Evolutionary conservation across 176 grass and related monocot species (phyloP).

Genomic region (Dendrocalamus sinicus): DNA sequence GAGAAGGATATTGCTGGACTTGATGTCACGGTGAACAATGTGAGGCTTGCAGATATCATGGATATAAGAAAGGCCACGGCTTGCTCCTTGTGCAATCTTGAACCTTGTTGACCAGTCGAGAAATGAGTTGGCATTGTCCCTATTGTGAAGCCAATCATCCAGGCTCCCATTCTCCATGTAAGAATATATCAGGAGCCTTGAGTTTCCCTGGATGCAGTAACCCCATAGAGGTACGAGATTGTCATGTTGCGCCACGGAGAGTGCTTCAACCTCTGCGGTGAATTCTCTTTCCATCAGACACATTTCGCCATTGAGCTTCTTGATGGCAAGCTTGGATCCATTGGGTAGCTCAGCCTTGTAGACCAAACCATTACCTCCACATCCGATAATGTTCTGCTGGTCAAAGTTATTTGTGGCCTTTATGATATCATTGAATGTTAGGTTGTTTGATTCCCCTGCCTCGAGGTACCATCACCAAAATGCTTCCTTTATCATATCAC

Average conservation of each 20-base stretch:
- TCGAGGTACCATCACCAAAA: conserved; percentile 65
- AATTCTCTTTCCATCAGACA: conserved; percentile 90
- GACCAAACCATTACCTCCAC: conserved; percentile 85
- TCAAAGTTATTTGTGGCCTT: conserved; percentile 90
- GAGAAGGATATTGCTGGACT: conserved; percentile 94
- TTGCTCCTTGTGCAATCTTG: conserved; percentile 73
- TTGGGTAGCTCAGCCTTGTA: conserved; percentile 72
- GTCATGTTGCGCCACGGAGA: conserved; percentile 75
- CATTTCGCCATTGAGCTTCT: conserved; percentile 78
- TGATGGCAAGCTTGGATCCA: conserved; percentile 79
- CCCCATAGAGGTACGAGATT: conserved; percentile 81
- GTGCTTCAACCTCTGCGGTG: conserved; percentile 76
- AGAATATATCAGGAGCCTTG: conserved; percentile 82
- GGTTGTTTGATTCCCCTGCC: conserved; percentile 57
- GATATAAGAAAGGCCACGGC: conserved; percentile 78
- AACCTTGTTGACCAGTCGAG: conserved; percentile 83
- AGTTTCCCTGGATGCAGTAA: conserved; percentile 72
- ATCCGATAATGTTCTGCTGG: conserved; percentile 80
- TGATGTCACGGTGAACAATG: conserved; percentile 90
- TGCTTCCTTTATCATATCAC: conserved; percentile 46
- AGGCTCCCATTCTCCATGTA: conserved; percentile 98
- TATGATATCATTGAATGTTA: conserved; percentile 68
- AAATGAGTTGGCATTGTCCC: conserved; percentile 40
- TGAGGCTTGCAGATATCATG: conserved; percentile 79
- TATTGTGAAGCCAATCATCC: conserved; percentile 90